These are phyloP conservation scores for Moesziomyces sp. DNA, from an alignment of 1,284 basidiomycete genomes.

Conservation along the genomic window DNA sequence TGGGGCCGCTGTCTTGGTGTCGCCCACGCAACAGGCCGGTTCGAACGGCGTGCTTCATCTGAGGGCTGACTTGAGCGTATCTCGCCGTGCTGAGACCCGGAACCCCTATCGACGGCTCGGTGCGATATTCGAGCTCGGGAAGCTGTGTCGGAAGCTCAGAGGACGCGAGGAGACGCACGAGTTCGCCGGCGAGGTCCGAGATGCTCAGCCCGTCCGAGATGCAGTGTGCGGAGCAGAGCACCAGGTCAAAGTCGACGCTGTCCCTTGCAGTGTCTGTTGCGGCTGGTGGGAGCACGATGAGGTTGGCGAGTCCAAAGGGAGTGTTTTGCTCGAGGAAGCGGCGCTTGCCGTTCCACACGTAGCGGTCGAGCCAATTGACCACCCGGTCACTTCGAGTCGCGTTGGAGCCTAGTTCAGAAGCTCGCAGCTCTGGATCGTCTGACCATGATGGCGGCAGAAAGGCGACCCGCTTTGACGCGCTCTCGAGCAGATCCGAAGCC, in stretches of 20 bases:
- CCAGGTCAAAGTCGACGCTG: constrained; percentile 26
- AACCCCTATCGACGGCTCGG: constrained; percentile 1
- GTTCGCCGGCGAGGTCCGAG: constrained; percentile 31
- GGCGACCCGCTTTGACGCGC: constrained; percentile 20
- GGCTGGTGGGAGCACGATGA: constrained; percentile 28
- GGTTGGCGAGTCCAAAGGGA: constrained; percentile 25
- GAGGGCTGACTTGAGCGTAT: constrained; percentile 8
- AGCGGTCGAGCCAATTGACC: constrained; percentile 25
- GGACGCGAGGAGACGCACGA: constrained; percentile 21
- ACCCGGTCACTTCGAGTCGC: constrained; percentile 13
- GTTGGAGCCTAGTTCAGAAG: neutral
- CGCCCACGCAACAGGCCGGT: constrained; percentile 7
- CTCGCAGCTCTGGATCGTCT: neutral
- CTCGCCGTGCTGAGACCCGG: constrained; percentile 4
- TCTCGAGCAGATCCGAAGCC: constrained; percentile 19
- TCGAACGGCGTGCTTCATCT: constrained; percentile 16
- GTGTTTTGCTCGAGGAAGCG: constrained; percentile 29
- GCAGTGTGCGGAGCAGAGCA: constrained; percentile 40
- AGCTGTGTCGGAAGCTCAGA: constrained; percentile 20
- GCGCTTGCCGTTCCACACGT: constrained; percentile 46
- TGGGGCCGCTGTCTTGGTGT: neutral
- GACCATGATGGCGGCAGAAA: constrained; percentile 14
- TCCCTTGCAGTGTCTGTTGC: neutral
- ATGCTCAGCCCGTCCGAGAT: constrained; percentile 45
- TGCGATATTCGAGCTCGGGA: constrained; percentile 2